Evolutionary conservation across 1,284 basidiomycete genomes (phyloP), one percentile per base, ranked within the genome.

Genomic region (Sutorius eximius): DNA sequence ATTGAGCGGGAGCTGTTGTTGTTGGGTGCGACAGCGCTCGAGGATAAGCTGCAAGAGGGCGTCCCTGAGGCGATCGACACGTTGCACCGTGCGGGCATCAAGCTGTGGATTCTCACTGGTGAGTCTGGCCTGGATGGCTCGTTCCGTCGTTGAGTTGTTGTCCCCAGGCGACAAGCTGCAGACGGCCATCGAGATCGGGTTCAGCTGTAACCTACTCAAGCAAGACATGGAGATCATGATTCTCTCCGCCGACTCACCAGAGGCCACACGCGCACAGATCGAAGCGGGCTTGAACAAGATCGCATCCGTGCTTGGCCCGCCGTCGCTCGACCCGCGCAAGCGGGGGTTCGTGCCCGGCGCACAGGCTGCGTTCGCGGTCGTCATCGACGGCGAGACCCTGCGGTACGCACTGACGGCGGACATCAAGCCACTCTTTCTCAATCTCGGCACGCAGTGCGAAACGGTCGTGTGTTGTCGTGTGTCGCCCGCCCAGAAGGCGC

Each of bases 401-500:
- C 81, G 87, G 18, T 83, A 93, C 72, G 94, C 95, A 0, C 77
- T 98, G 27, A 81, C 83, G 27, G 79, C 86, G 1, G 82, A 86
- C 30, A 76, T 98, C 60, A 96, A 95, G 70, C 79, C 82, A 2
- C 73, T 97, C 33, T 98, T 98, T 78, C 79, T 98, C 48, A 91
- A 89, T 55, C 81, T 99, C 13, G 93, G 93, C 4, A 97, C 94
- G 3, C 95, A 98, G 68, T 98, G 95, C 69, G 91, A 96, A 66
- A 96, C 95, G 2, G 95, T 98, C 18, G 93, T 98, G 27, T 98
- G 95, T 70, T 98, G 95, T 75, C 89, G 96, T 64, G 95, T 98
- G 11, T 95, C 92, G 13, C 95, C 95, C 0, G 92, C 94, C 0
- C 95, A 98, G 76, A 98, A 98, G 75, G 95, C 95, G 13, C 76